Evolutionary conservation across 1,284 basidiomycete genomes (phyloP).

Genomic region (Heliocybe sulcata): DNA sequence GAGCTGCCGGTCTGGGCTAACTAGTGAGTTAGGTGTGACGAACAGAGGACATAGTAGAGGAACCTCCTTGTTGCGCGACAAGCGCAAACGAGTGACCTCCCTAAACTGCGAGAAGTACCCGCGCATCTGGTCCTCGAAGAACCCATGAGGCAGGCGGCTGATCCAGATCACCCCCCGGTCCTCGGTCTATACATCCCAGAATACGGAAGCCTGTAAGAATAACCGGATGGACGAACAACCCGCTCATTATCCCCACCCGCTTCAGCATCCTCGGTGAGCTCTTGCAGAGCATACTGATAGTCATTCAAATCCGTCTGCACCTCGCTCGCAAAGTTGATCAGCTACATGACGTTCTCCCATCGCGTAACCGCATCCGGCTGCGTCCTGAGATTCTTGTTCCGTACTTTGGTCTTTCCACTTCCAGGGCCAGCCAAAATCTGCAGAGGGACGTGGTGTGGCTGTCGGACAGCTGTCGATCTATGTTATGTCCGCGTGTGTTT

Average conservation of each 20-base stretch:
- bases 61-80: conserved; percentile 93
- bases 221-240: too few species aligned
- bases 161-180: conserved; percentile 88
- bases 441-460: conserved; percentile 53
- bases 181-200: too few species aligned
- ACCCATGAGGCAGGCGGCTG: conserved; percentile 91
- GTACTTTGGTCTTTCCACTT: conserved; percentile 61
- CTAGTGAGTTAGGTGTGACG: too few species aligned
- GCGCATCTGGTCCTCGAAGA: conserved; percentile 92
- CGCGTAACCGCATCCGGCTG: conserved; percentile 70
- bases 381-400: conserved; percentile 28
- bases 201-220: too few species aligned
- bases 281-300: conserved; percentile 1
- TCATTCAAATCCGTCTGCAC: conserved; percentile 23
- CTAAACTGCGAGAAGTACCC: conserved; percentile 96
- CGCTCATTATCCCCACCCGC: conserved; percentile 5
- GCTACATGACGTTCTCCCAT: conserved; percentile 85
- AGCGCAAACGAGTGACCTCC: conserved; percentile 78
- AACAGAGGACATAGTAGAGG: conserved; percentile 7
- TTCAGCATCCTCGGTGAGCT: not conserved
- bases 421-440: conserved; percentile 86
- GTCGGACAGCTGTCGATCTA: conserved; percentile 52
- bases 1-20: conserved; percentile 90
- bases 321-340: conserved; percentile 67
- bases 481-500: not conserved